A percentile compares a stretch with the other conserved stretches of the same genome.
Conservation (phyloP, 129 eudicot genomes). For the Ambrosia trifida region DNA sequence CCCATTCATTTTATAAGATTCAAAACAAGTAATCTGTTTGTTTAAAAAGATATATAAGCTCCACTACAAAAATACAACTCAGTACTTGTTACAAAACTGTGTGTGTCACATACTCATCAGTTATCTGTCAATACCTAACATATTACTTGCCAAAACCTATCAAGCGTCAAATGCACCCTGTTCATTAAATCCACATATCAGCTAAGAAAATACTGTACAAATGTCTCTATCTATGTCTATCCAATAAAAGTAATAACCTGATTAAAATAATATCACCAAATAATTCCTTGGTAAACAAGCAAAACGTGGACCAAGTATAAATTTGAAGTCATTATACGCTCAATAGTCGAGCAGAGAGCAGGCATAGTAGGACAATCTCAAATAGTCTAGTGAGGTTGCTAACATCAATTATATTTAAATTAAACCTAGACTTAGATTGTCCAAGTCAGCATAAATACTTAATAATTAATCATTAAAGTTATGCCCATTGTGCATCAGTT, state of each 20-base stretch:
- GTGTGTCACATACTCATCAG: neutral
- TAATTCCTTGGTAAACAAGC: constrained; percentile 6
- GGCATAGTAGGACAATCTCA: neutral
- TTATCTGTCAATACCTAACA: neutral
- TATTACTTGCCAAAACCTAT: neutral
- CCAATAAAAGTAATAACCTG: neutral
- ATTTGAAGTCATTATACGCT: neutral
- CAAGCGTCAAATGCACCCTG: no score
- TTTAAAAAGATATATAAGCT: neutral
- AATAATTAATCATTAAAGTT: neutral
- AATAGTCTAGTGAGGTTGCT: neutral
- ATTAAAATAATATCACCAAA: neutral
- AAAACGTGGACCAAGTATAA: neutral
- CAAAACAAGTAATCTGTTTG: neutral
- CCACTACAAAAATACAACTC: constrained; percentile 5
- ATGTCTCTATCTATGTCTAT: no score
- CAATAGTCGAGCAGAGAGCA: neutral
- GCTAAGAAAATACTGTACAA: no score
- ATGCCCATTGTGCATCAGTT: neutral
- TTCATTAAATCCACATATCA: neutral
- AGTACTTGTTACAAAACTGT: neutral
- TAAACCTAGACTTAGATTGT: neutral
- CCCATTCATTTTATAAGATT: neutral
- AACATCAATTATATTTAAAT: neutral
- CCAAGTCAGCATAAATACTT: neutral